Base-by-base conservation (phyloP, 495 filamentous ascomycete genomes). In the Xylaria intraflava region DNA sequence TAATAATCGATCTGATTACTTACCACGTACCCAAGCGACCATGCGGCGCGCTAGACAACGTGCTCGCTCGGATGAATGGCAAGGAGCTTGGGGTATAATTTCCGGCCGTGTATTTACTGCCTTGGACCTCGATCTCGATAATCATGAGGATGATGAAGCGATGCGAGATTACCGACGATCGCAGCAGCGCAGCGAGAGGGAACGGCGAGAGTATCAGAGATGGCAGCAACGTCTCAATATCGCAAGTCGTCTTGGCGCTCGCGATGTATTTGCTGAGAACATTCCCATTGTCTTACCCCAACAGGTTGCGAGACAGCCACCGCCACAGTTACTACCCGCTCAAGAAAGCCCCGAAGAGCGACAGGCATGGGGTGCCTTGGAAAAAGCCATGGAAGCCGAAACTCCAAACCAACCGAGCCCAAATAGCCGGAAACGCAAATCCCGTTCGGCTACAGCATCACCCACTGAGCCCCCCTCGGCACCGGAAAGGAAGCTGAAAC, bases 311-410 rank as follows among this genome's bases (percentile, higher is more conserved):
- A 59, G 57, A 27, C 68, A 62, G 33, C 64, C 58, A 20, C 55
- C 62, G 53, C 39, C 53, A 19, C 52, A 55, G 46, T 59, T 61
- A 4, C 58, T 57, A 65, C 81, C 78, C 1, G 78, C 81, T 30
- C 78, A 78, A 10, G 86, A 91, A 68, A 84, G 86, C 0, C 72
- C 83, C 10, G 89, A 95, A 51, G 90, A 94, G 62, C 78, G 84
- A 56, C 78, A 81, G 26, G 91, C 91, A 10, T 96, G 91, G 91
- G 88, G 90, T 48, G 88, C 84, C 19, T 83, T 95, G 50, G 90
- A 96, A 57, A 87, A 83, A 56, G 88, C 89, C 31, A 81, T 86
- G 60, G 84, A 90, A 27, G 77, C 83, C 19, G 81, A 86, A 46
- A 57, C 53, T n/a, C 57, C 69, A 12, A 73, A 69, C 41, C 52